Evolutionary conservation across 257 asterid species (phyloP).

Genomic region (Solanum ossicruentum): DNA sequence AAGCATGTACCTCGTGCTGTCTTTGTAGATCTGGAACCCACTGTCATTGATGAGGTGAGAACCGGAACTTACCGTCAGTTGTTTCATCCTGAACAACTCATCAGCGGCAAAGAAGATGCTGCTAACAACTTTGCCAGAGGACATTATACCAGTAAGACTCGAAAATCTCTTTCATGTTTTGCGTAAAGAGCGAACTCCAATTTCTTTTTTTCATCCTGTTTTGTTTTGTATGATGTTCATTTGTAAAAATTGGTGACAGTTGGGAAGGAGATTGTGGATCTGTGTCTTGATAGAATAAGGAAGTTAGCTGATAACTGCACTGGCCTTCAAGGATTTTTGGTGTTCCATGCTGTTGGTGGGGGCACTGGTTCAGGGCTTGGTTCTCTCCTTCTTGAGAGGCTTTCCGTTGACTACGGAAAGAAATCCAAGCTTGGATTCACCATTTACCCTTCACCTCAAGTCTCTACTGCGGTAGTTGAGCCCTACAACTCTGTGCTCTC

Average conservation of each 20-base stretch:
- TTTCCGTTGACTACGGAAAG: slow-evolving; percentile 85
- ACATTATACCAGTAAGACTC: slow-evolving; percentile 51
- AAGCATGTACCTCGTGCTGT: slow-evolving; percentile 95
- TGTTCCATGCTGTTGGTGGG: slow-evolving; percentile 97
- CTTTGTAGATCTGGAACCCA: slow-evolving; percentile 89
- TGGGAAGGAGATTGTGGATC: slow-evolving; percentile 82
- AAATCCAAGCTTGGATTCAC: slow-evolving; percentile 84
- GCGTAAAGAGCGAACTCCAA: background rate
- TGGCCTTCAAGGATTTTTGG: slow-evolving; percentile 82
- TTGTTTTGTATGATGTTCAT: background rate
- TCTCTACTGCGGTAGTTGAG: slow-evolving; percentile 93
- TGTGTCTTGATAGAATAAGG: slow-evolving; percentile 84
- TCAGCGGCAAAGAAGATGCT: slow-evolving; percentile 90
- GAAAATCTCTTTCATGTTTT: no score
- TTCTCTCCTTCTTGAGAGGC: slow-evolving; percentile 78
- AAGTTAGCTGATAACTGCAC: slow-evolving; percentile 93
- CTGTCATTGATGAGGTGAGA: slow-evolving; percentile 88
- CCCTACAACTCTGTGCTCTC: slow-evolving; percentile 92
- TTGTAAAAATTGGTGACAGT: slow-evolving; percentile 4
- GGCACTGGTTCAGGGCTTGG: slow-evolving; percentile 97
- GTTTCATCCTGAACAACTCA: slow-evolving; percentile 91
- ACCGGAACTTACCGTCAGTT: slow-evolving; percentile 85
- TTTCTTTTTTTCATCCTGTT: background rate
- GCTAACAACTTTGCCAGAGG: slow-evolving; percentile 96
- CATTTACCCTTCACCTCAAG: slow-evolving; percentile 92